phyloP scores from a whole-genome alignment of 2,329 filamentous ascomycete genomes.

The Epichloe baconii region DNA sequence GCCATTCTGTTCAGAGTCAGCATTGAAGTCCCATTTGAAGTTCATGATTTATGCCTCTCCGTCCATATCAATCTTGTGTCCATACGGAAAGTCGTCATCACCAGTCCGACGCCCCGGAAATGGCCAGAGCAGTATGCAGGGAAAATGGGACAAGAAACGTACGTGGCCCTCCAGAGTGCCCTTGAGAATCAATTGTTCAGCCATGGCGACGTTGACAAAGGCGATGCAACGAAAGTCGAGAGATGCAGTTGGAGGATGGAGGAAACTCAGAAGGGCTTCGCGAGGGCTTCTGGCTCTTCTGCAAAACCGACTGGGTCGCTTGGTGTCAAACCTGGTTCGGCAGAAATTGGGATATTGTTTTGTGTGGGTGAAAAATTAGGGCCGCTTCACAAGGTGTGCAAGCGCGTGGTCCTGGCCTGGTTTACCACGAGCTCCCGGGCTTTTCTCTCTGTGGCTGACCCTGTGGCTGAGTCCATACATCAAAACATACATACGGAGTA shows the following conservation, averaged over 20 bases:
- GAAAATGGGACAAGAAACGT: constrained; percentile 28
- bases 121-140: constrained; percentile 6
- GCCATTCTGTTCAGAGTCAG: constrained; percentile 51
- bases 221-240: constrained; percentile 22
- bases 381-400: constrained; percentile 17
- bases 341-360: constrained; percentile 29
- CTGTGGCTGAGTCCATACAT: neutral
- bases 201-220: constrained; percentile 48
- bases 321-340: constrained; percentile 10
- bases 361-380: constrained; percentile 42
- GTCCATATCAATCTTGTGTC: neutral
- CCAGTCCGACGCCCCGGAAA: constrained; percentile 3
- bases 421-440: neutral
- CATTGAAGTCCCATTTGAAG: constrained; percentile 2
- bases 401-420: neutral
- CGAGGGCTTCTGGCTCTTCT: constrained; percentile 15
- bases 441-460: neutral
- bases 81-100: neutral
- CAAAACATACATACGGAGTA: no score
- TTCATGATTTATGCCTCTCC: neutral
- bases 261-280: constrained; percentile 16
- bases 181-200: constrained; percentile 91
- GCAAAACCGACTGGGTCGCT: constrained; percentile 12
- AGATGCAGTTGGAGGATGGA: constrained; percentile 19
- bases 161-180: constrained; percentile 95